These are phyloP conservation scores for Pseudogymnoascus sp. DNA, from an alignment of 2,329 filamentous ascomycete genomes.

Conservation along the genomic window DNA sequence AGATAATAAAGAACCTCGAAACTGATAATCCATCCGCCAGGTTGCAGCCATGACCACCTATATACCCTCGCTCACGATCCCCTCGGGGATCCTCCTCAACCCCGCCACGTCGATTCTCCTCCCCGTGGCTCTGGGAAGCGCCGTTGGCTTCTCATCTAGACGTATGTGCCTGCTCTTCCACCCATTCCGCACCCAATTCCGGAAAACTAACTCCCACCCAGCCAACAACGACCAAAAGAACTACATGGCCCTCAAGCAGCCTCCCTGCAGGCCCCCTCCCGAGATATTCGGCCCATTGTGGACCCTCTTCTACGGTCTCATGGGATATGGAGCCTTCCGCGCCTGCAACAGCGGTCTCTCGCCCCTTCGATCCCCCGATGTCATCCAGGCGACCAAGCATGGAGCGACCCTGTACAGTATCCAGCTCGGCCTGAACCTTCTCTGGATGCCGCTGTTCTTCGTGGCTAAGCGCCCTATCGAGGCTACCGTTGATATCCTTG, in stretches of 20 bases:
- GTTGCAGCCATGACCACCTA: constrained; percentile 62
- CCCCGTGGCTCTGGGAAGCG: constrained; percentile 63
- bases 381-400: constrained; percentile 52
- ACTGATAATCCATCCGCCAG: background rate
- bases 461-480: constrained; percentile 62
- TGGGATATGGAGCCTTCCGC: constrained; percentile 84
- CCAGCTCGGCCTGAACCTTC: constrained; percentile 75
- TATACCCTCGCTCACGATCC: constrained; percentile 70
- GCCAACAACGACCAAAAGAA: constrained; percentile 50
- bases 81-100: constrained; percentile 60
- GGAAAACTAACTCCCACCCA: constrained; percentile 22
- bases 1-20: background rate
- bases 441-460: constrained; percentile 94
- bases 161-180: constrained; percentile 40
- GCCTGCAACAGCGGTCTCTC: constrained; percentile 57
- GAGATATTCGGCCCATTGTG: constrained; percentile 57
- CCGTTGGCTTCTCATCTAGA: constrained; percentile 60
- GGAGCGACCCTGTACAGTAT: constrained; percentile 76
- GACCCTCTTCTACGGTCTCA: constrained; percentile 62
- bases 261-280: constrained; percentile 52
- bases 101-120: constrained; percentile 67
- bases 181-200: background rate
- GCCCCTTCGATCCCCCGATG: constrained; percentile 43
- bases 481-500: constrained; percentile 67
- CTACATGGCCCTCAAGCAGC: constrained; percentile 61